Evolutionary conservation across 2,329 filamentous ascomycete genomes (phyloP).

Genomic region (Cordyceps fumosorosea): DNA sequence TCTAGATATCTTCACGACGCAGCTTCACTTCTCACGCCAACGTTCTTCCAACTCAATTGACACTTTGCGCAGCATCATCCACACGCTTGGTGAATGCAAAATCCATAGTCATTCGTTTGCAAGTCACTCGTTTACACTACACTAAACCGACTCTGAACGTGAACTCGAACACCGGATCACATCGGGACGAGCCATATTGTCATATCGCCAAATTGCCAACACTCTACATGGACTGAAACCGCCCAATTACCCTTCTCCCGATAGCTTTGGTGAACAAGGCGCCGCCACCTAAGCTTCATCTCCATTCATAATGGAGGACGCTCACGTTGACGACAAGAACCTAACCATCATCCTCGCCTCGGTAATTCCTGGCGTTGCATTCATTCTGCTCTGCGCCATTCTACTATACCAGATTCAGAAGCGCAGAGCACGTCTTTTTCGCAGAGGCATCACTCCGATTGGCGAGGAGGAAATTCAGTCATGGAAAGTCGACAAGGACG

Average conservation of each 20-base stretch:
- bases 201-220: background rate
- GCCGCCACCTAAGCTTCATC: background rate
- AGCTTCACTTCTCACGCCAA: background rate
- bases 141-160: background rate
- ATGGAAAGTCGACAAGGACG: slow-evolving; percentile 43
- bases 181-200: background rate
- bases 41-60: background rate
- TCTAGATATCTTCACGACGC: slow-evolving; percentile 1
- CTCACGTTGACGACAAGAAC: background rate
- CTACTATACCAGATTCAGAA: slow-evolving; percentile 34
- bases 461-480: slow-evolving; percentile 60
- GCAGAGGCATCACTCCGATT: slow-evolving; percentile 53
- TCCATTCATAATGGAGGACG: slow-evolving; percentile 8
- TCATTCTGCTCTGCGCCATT: slow-evolving; percentile 27
- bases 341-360: slow-evolving; percentile 47
- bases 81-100: background rate
- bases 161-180: background rate
- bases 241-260: background rate
- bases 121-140: background rate
- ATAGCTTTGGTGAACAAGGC: background rate
- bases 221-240: background rate
- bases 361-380: slow-evolving; percentile 38
- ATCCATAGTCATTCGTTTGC: background rate
- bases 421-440: slow-evolving; percentile 38
- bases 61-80: background rate